A percentile compares a stretch with the other conserved stretches of the same genome.
Conservation (phyloP, 345 rosid species). For the Trapa incisa region DNA sequence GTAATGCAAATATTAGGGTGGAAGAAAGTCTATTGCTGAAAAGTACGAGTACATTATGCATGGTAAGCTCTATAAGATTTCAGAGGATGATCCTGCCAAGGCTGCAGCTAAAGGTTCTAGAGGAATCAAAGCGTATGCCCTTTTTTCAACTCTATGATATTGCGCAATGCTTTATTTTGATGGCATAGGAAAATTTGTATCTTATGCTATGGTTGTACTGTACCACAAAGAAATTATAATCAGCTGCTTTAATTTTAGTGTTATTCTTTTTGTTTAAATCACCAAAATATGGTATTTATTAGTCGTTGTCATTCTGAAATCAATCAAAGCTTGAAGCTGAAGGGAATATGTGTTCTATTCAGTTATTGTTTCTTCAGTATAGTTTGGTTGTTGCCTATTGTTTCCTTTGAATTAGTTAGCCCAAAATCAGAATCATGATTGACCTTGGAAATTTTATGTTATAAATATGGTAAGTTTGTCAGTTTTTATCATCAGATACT, state of each 20-base stretch:
- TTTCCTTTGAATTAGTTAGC: neutral
- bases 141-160: neutral
- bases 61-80: slow-evolving; percentile 76
- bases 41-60: slow-evolving; percentile 87
- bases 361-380: neutral
- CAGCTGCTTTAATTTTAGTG: no score
- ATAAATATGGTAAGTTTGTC: neutral
- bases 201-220: neutral
- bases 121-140: slow-evolving; percentile 55
- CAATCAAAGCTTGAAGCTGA: neutral
- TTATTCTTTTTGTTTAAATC: neutral
- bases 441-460: neutral
- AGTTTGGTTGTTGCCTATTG: neutral
- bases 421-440: neutral
- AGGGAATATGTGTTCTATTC: neutral
- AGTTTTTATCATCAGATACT: neutral
- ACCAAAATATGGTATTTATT: no score
- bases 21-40: slow-evolving; percentile 70
- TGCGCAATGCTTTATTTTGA: neutral
- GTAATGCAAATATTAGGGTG: slow-evolving; percentile 27
- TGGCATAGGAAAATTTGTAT: neutral
- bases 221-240: no score
- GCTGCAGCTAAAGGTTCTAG: slow-evolving; percentile 22
- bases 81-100: slow-evolving; percentile 35
- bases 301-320: neutral